Evolutionary conservation across 2,329 filamentous ascomycete genomes (phyloP).

Genomic region (Trichoderma citrinoviride): DNA sequence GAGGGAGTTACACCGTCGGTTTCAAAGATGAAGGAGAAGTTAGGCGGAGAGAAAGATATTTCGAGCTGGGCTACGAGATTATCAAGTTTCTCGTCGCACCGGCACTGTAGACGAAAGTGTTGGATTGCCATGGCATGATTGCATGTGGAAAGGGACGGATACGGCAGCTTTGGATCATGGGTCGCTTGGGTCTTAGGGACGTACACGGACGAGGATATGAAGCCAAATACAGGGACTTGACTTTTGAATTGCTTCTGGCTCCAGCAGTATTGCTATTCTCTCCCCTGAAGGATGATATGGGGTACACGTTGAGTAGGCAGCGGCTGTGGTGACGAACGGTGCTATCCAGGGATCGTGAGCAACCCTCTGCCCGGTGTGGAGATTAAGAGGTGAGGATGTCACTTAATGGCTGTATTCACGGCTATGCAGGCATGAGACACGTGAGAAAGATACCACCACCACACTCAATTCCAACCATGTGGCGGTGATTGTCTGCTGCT

Average conservation of each 20-base stretch:
- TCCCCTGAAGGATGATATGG: too few relatives aligned
- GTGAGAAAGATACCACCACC: too few relatives aligned
- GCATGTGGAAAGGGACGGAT: not conserved
- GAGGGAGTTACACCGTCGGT: constrained; percentile 40
- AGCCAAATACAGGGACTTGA: not conserved
- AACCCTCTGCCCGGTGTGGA: too few relatives aligned
- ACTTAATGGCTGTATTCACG: too few relatives aligned
- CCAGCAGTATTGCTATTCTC: not conserved
- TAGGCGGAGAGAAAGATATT: constrained; percentile 36
- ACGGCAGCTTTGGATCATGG: not conserved
- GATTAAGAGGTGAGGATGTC: too few relatives aligned
- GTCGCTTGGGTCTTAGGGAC: not conserved
- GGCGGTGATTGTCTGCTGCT: too few relatives aligned
- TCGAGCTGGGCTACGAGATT: constrained; percentile 52
- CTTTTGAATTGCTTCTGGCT: not conserved
- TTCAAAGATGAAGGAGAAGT: constrained; percentile 29
- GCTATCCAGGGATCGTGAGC: too few relatives aligned
- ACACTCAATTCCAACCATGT: too few relatives aligned
- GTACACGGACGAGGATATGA: not conserved
- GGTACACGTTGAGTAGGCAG: too few relatives aligned
- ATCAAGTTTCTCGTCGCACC: constrained; percentile 53
- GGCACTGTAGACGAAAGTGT: constrained; percentile 39
- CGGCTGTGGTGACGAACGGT: too few relatives aligned
- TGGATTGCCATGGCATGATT: not conserved
- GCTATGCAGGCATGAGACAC: too few relatives aligned